Evolutionary conservation across 371 early-diverging fungal genomes (phyloP), one percentile per base, ranked within the genome.

Genomic region (Syncephalastrum racemosum): DNA sequence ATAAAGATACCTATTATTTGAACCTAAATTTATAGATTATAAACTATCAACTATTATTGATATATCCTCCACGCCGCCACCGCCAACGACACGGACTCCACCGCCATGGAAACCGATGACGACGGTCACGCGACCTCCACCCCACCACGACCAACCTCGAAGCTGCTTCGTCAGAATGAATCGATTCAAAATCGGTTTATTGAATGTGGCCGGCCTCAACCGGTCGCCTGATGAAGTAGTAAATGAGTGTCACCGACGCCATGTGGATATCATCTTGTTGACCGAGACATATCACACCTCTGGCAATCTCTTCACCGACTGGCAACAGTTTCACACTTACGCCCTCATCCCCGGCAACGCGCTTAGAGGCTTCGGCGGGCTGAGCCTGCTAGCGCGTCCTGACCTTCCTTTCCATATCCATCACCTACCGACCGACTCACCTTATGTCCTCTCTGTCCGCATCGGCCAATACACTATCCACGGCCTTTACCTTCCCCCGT

Each of bases 301-400:
- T 10, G 51, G 42, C 7, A n/a, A 41, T 16, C 54, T 54, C 16
- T 22, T 13, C 12, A 54, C 54, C 4, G 4, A 6, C 13, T 54
- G 54, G 54, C 4, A 4, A 15, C 48, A 46, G 52, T 16, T 15
- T 14, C 59, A 59, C 24, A 51, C 31, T 44, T 50, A 43, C 23
- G 54, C 45, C 1, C 13, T 7, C 15, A 10, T 22, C 4, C 27
- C 7, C 0, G 54, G 46, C 15, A 22, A 54, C 10, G 45, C 44
- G 18, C 23, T 12, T 4, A 20, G 44, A 3, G 53, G 53, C 20
- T 44, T 24, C 5, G 45, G 54, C 19, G 45, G 54, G 54, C 19
- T 53, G 5, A 40, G 39, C 12, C 39, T 53, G 1, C 53, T 53
- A 6, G 42, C 39, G 18, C 39, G 41, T 10, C 53, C 53, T 16